These are phyloP conservation scores for Colletotrichum sp. DNA, from an alignment of 2,329 filamentous ascomycete genomes.

Conservation along the genomic window DNA sequence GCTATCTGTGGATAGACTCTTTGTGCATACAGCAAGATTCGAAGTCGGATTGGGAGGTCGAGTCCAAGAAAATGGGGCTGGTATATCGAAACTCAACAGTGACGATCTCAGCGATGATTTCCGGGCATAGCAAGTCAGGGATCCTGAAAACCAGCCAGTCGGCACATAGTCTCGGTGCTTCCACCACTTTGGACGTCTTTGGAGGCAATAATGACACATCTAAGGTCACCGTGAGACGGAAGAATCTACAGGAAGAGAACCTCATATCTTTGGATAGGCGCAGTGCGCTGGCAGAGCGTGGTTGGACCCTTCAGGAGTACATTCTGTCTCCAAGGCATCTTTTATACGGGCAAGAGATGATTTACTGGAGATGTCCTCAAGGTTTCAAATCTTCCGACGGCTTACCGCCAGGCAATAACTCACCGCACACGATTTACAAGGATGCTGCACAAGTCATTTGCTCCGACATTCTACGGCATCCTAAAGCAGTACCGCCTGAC, in stretches of 20 bases:
- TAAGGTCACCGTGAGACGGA: not conserved
- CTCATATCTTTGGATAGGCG: not conserved
- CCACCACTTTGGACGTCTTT: not conserved
- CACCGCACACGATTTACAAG: not conserved
- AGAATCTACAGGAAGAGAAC: not conserved
- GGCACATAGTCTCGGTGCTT: not conserved
- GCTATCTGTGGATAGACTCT: constrained; percentile 24
- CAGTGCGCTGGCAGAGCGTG: not conserved
- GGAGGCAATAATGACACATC: not conserved
- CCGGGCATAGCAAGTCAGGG: not conserved
- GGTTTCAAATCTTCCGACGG: not conserved
- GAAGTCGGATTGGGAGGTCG: constrained; percentile 16
- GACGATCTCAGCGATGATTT: not conserved
- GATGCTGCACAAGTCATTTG: not conserved
- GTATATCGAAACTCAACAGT: constrained; percentile 9
- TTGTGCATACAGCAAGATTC: constrained; percentile 25
- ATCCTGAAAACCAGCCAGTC: not conserved
- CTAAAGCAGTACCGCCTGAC: not conserved
- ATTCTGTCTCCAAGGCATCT: not conserved
- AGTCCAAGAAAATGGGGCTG: constrained; percentile 10
- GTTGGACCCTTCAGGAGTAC: not conserved
- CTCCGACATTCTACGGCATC: not conserved
- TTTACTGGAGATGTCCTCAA: constrained; percentile 1
- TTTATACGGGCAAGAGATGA: not conserved
- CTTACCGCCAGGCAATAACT: not conserved